Conservation (phyloP, 176 grass and related monocot species). For the Thalia dealbata region DNA sequence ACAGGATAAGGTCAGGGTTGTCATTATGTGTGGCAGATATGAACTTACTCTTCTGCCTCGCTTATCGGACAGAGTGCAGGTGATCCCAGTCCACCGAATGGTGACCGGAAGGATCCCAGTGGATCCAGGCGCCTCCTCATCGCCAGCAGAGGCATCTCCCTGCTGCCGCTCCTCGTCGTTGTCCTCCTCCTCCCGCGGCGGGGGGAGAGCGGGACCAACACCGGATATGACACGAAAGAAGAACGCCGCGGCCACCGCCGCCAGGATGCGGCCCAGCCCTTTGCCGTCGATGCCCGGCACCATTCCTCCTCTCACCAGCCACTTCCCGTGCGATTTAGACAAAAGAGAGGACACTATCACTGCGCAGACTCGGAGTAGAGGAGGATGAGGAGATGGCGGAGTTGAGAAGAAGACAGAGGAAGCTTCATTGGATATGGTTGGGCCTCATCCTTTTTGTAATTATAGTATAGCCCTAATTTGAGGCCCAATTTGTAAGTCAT, state of each 20-base stretch:
- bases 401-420: too few relatives aligned
- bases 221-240: constrained; percentile 54
- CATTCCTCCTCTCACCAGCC: not conserved
- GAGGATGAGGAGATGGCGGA: too few relatives aligned
- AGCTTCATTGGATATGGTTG: too few relatives aligned
- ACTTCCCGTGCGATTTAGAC: too few relatives aligned
- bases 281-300: constrained; percentile 35
- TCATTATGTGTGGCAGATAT: not conserved
- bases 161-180: constrained; percentile 17
- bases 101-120: constrained; percentile 42
- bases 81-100: constrained; percentile 55
- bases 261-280: constrained; percentile 56
- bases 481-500: too few relatives aligned
- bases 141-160: constrained; percentile 4
- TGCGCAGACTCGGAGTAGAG: too few relatives aligned
- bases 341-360: too few relatives aligned
- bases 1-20: not conserved
- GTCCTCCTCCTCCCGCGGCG: constrained; percentile 26
- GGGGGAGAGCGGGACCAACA: constrained; percentile 41
- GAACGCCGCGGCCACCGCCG: constrained; percentile 64
- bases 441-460: too few relatives aligned
- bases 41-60: constrained; percentile 42
- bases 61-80: constrained; percentile 76
- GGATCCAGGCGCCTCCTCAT: constrained; percentile 2
- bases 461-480: too few relatives aligned